Evolutionary conservation across 495 filamentous ascomycete species (phyloP), one percentile per base, ranked within the genome.

Genomic region (Chaetomium tenue): DNA sequence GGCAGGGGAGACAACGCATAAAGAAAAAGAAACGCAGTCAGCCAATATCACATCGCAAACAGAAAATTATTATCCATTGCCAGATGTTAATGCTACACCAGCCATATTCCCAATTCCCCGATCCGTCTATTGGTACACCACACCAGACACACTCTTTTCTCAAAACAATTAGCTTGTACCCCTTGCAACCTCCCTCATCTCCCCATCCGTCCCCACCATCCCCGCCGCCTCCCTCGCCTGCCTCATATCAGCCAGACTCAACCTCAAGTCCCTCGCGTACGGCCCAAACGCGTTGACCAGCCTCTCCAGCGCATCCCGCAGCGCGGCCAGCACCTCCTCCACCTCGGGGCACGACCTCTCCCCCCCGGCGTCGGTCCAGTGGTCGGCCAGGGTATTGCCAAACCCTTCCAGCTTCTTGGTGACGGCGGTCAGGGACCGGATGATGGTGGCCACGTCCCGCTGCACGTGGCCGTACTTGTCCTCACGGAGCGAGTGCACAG

Each of bases 391-490:
- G 15, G 78, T 71, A 23, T 84, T 76, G 25, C 23, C 51, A 70
- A 96, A 94, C 13, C 67, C 72, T 66, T 96, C 87, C n/a, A 97
- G 72, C 54, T 84, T 84, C 26, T 78, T 82, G 63, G 89, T 84
- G 0, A 89, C 86, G 4, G 76, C 69, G 1, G 88, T 90, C 68
- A 92, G 87, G 3, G 85, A 85, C 57, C 86, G 82, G 52, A 98
- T 84, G 37, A 96, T 84, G 9, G 73, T 70, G 7, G 90, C 84
- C 2, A 97, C 84, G 69, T 93, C 87, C 39, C 85, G 82, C 58
- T 93, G 87, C 47, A 96, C 94, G 68, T 89, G 88, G 28, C 94
- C 94, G 68, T 86, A 95, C n/a, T 80, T 80, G 74, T 99, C 94
- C 76, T 99, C 94, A 12, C 78, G 77, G 37, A 97, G 76, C 74